Evolutionary conservation across 2,329 filamentous ascomycete species (phyloP), one percentile per base, ranked within the genome.

Genomic region (Cercospora sesami): DNA sequence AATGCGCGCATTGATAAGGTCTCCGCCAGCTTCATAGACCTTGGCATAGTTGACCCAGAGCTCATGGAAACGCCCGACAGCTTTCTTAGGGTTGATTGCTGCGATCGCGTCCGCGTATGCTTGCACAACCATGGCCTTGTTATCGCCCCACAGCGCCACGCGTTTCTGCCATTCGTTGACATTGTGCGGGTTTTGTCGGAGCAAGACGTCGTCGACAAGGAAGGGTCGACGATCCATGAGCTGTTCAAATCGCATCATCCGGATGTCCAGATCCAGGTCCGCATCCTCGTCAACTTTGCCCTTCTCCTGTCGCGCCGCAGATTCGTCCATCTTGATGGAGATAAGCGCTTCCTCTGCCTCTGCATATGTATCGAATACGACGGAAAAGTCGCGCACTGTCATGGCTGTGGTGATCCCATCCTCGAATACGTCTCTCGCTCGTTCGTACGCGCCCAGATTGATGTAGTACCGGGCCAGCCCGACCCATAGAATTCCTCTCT

Each of bases 341-440:
- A 98, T 97, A 73, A 98, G 90, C 0, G 94, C 94, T 81, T 99
- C 96, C 79, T 99, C 95, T 70, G 97, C 97, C 80, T 99, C 95
- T 33, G 92, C 90, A 76, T 98, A 99, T 0, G 94, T 91, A 79
- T 99, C 95, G 75, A 99, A 99, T 57, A 98, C 90, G 65, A 98
- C 87, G 0, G 94, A 96, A 77, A 99, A 99, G 81, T 99, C 95
- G 65, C 95, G 90, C 55, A 99, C 94, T 2, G 95, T 99, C 94
- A 98, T 98, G 71, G 97, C 96, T 1, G 94, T 98, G 10, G 93
- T 97, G 72, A 98, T 92, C 55, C 92, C 96, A 80, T 98, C 94
- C 80, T 99, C 95, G 73, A 97, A 98, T 3, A 96, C 86, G 79
- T 99, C 95, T 72, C 96, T 86, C 14, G 95, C 94, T 69, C 90